Evolutionary conservation across 192 early-diverging fungal genomes (phyloP).

Genomic region (Cladochytrium replicatum): DNA sequence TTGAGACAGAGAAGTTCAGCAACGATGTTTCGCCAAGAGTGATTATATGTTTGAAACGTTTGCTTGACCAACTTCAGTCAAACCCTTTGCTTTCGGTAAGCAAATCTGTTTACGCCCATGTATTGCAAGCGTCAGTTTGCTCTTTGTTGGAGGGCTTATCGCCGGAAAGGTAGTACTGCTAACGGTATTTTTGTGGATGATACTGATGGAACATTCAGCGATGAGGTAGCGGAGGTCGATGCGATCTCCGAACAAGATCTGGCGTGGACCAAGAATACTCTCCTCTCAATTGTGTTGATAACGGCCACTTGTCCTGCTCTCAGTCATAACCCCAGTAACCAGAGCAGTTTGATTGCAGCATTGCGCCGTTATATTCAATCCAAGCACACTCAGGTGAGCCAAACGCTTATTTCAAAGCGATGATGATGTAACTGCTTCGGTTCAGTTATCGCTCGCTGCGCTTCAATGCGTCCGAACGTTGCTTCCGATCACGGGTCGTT

Average conservation of each 20-base stretch:
- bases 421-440: background rate
- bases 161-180: background rate
- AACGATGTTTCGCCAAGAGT: slow-evolving; percentile 22
- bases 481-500: background rate
- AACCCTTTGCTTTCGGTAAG: background rate
- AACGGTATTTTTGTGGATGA: background rate
- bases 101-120: background rate
- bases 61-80: slow-evolving; percentile 5
- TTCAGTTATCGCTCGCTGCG: slow-evolving; percentile 4
- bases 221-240: background rate
- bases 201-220: background rate
- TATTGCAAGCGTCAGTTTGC: background rate
- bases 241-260: slow-evolving; percentile 6
- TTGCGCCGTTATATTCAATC: too few species aligned
- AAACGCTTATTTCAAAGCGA: background rate
- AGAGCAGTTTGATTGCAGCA: too few species aligned
- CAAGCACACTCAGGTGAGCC: background rate
- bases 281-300: slow-evolving; percentile 22
- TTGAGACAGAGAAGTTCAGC: slow-evolving; percentile 22
- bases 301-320: slow-evolving; percentile 14
- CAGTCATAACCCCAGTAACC: background rate
- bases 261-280: slow-evolving; percentile 25
- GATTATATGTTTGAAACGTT: slow-evolving; percentile 11
- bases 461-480: slow-evolving; percentile 8
- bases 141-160: background rate